Conservation (phyloP, 106 monocot genomes). For the Platanthera zijinensis region DNA sequence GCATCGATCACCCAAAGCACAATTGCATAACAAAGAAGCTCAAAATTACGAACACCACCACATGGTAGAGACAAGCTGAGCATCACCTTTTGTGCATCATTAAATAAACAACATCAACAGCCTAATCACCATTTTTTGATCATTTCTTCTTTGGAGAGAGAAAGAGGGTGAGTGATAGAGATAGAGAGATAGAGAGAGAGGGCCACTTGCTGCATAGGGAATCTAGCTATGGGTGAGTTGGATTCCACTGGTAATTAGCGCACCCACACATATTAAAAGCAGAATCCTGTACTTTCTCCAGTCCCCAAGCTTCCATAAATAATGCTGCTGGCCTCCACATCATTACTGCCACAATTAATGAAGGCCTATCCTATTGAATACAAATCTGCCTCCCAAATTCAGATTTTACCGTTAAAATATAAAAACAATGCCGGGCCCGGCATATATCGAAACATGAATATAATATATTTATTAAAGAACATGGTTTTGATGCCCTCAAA, state of each 20-base stretch:
- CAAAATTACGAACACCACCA: no score
- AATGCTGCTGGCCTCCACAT: not conserved
- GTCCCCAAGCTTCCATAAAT: not conserved
- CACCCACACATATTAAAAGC: not conserved
- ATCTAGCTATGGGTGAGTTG: not conserved
- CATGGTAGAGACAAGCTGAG: no score
- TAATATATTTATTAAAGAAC: not conserved
- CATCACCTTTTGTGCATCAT: no score
- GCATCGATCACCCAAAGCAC: no score
- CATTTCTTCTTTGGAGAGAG: no score
- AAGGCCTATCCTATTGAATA: not conserved
- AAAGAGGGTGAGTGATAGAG: no score
- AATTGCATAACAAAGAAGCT: no score
- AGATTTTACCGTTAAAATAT: not conserved
- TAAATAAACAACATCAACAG: no score
- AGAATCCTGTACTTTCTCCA: not conserved
- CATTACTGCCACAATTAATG: not conserved
- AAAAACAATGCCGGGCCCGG: not conserved
- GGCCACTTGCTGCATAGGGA: not conserved
- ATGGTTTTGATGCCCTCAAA: not conserved
- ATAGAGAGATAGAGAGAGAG: not conserved
- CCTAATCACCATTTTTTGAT: no score
- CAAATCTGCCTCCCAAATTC: not conserved
- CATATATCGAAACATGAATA: not conserved
- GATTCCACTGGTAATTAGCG: slow-evolving; percentile 1